phyloP scores from a whole-genome alignment of 176 grass and related monocot species.

The Luzula sylvatica region DNA sequence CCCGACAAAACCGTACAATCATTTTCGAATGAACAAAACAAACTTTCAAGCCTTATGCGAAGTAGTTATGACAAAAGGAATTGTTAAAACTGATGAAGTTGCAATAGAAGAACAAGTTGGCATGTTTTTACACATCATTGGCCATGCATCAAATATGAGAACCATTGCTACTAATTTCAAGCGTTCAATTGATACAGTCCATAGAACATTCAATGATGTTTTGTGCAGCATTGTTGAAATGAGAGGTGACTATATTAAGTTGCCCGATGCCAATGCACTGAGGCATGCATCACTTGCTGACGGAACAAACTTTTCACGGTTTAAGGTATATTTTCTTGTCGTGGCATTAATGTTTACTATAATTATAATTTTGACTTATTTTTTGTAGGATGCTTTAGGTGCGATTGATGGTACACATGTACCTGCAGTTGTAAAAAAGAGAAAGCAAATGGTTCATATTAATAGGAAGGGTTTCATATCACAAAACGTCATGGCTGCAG shows the following conservation, averaged over 20 bases:
- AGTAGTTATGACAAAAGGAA: background rate
- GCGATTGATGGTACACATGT: no score
- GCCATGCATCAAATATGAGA: background rate
- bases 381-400: no score
- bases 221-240: background rate
- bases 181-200: background rate
- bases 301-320: no score
- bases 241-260: background rate
- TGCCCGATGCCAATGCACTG: background rate
- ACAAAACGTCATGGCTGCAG: no score
- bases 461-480: no score
- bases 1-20: background rate
- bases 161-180: background rate
- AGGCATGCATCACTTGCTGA: background rate
- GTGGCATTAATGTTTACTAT: no score
- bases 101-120: background rate
- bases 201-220: constrained; percentile 6
- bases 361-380: no score
- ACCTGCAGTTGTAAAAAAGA: no score
- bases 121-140: background rate
- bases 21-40: background rate
- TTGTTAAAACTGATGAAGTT: background rate
- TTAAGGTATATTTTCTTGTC: background rate
- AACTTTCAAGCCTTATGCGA: background rate
- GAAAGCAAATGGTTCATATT: no score